Evolutionary conservation across 495 filamentous ascomycete genomes (phyloP).

Genomic region (Pseudotulostoma volvatum): DNA sequence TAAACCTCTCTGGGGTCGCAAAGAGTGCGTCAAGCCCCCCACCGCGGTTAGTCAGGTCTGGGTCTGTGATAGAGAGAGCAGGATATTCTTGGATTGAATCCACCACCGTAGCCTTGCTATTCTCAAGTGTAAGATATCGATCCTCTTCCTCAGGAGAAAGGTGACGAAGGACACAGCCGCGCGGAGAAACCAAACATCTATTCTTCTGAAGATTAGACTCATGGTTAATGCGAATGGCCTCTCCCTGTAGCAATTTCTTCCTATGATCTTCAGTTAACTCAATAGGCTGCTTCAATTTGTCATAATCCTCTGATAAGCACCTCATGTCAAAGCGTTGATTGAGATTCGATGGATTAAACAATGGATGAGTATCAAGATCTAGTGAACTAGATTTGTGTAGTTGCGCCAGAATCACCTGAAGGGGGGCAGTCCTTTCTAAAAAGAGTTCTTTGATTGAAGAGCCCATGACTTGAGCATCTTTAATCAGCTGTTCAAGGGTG

Average conservation of each 20-base stretch:
- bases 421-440: conserved; percentile 22
- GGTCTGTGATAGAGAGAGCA: conserved; percentile 14
- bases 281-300: conserved; percentile 19
- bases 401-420: conserved; percentile 30
- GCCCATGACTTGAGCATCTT: conserved; percentile 23
- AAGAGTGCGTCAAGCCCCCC: conserved; percentile 30
- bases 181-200: conserved; percentile 53
- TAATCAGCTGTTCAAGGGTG: conserved; percentile 23
- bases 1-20: conserved; percentile 27
- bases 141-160: conserved; percentile 61
- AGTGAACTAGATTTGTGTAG: conserved; percentile 33
- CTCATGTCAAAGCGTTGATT: conserved; percentile 36
- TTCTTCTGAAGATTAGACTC: conserved; percentile 25
- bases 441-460: conserved; percentile 25
- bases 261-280: conserved; percentile 25
- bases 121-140: conserved; percentile 59
- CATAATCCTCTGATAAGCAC: conserved; percentile 29
- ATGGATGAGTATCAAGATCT: conserved; percentile 31
- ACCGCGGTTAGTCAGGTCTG: conserved; percentile 24
- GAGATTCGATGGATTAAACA: conserved; percentile 39
- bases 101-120: conserved; percentile 28
- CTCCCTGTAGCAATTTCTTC: conserved; percentile 25
- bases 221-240: conserved; percentile 21
- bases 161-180: conserved; percentile 61
- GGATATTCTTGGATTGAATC: conserved; percentile 19